Conservation (phyloP, 73 alveolate species). For the Effrenium voratum region DNA sequence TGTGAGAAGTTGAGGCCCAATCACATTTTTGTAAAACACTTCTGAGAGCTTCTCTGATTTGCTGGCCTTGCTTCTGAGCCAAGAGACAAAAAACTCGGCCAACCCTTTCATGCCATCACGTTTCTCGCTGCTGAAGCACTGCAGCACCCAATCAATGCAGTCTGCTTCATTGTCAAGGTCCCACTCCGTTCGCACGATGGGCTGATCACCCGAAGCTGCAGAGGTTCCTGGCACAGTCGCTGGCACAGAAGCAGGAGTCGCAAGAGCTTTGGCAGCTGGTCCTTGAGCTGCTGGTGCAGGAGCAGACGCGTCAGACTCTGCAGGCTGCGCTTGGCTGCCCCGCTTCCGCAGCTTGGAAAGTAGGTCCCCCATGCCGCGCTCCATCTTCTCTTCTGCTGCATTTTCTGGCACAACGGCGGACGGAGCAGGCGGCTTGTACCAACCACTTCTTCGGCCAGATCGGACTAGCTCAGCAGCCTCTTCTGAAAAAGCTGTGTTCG, state of each 20-base stretch:
- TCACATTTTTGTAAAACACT: not conserved
- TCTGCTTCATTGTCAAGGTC: not conserved
- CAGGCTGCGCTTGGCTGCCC: not conserved
- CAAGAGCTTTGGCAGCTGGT: too few relatives aligned
- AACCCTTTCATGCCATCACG: not conserved
- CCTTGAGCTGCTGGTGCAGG: not conserved
- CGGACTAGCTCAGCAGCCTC: not conserved
- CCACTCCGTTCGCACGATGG: not conserved
- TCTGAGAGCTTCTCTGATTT: not conserved
- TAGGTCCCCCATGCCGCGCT: conserved; percentile 22
- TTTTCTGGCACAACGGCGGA: not conserved
- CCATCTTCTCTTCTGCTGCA: not conserved
- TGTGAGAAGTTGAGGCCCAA: not conserved
- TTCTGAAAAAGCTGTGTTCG: not conserved
- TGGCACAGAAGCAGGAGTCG: too few relatives aligned
- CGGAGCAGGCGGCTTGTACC: conserved; percentile 13
- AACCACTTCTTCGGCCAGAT: conserved; percentile 6
- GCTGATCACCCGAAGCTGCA: not conserved
- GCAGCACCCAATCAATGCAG: not conserved
- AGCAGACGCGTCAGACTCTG: not conserved
- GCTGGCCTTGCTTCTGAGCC: not conserved
- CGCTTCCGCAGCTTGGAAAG: conserved; percentile 3
- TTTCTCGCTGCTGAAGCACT: not conserved
- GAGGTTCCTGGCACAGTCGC: too few relatives aligned
- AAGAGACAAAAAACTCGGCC: not conserved